A percentile compares a stretch with the other conserved stretches of the same genome.
Evolutionary conservation across 768 basidiomycete genomes (phyloP).

Genomic region (Porphyrellus cyaneotinctus): DNA sequence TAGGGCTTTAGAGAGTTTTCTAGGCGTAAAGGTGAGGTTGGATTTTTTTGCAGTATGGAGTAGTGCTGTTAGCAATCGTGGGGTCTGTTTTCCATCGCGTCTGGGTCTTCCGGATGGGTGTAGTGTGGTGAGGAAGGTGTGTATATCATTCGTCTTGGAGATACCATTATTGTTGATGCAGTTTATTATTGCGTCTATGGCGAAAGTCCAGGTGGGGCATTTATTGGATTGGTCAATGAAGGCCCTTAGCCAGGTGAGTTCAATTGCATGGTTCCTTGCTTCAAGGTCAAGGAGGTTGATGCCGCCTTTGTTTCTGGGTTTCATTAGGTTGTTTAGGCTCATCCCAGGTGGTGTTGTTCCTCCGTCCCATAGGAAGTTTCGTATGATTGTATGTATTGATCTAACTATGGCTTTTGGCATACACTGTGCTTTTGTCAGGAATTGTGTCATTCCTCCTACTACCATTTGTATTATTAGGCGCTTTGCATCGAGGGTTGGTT

Average conservation of each 20-base stretch:
- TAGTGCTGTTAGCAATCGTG: accelerated
- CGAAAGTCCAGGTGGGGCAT: background rate
- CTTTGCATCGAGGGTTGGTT: constrained; percentile 18
- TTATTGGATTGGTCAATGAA: background rate
- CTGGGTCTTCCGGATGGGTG: background rate
- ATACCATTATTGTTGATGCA: background rate
- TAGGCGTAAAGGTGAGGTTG: background rate
- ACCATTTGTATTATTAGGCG: constrained; percentile 19
- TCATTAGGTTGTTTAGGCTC: no score
- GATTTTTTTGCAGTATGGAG: background rate
- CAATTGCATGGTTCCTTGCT: background rate
- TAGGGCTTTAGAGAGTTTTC: background rate
- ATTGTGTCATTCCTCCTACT: constrained; percentile 24
- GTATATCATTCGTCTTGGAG: background rate
- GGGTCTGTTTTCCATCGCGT: background rate
- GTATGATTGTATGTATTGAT: no score
- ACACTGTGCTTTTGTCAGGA: constrained; percentile 23
- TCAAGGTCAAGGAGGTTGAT: no score
- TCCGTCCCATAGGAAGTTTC: no score
- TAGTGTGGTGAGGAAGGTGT: background rate
- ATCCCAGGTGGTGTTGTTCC: no score
- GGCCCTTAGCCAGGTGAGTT: background rate
- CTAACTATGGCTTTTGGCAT: background rate
- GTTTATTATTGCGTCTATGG: background rate
- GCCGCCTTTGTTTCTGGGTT: no score